A percentile compares a stretch with the other conserved stretches of the same genome.
Evolutionary conservation across 805 yeast genomes (phyloP).

Genomic region (Candida gorgasii): DNA sequence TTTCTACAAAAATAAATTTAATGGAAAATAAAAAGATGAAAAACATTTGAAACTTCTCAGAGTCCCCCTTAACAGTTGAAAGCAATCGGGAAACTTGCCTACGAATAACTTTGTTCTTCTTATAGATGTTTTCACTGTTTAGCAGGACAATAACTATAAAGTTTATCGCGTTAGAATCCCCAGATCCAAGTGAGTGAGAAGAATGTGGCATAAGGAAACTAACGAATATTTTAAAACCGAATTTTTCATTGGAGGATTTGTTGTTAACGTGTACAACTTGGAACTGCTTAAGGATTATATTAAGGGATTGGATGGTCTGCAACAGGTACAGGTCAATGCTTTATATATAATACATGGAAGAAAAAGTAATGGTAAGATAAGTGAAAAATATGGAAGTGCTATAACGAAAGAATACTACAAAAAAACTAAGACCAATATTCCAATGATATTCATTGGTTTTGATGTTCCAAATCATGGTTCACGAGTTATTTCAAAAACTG

Average conservation of each 20-base stretch:
- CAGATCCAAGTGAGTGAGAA: background rate
- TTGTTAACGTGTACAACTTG: constrained; percentile 44
- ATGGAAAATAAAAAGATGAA: too few species aligned
- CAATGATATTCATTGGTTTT: constrained; percentile 49
- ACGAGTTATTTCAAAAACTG: constrained; percentile 33
- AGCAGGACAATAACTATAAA: too few species aligned
- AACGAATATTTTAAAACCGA: constrained; percentile 17
- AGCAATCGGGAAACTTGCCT: too few species aligned
- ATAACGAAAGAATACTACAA: constrained; percentile 29
- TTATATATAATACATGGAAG: constrained; percentile 51
- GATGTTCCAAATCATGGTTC: constrained; percentile 61
- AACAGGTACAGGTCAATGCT: constrained; percentile 33
- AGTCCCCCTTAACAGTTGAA: too few species aligned
- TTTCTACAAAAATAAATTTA: too few species aligned
- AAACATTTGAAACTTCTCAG: too few species aligned
- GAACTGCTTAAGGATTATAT: constrained; percentile 29
- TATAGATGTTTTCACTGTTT: too few species aligned
- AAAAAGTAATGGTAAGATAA: constrained; percentile 20
- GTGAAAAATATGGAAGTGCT: constrained; percentile 42
- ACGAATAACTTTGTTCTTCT: too few species aligned
- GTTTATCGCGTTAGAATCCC: too few species aligned
- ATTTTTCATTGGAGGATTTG: constrained; percentile 46
- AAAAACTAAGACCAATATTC: constrained; percentile 19
- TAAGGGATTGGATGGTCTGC: constrained; percentile 16
- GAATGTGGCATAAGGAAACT: background rate